phyloP scores from a whole-genome alignment of 768 basidiomycete species.

The Lenzites betulinus region DNA sequence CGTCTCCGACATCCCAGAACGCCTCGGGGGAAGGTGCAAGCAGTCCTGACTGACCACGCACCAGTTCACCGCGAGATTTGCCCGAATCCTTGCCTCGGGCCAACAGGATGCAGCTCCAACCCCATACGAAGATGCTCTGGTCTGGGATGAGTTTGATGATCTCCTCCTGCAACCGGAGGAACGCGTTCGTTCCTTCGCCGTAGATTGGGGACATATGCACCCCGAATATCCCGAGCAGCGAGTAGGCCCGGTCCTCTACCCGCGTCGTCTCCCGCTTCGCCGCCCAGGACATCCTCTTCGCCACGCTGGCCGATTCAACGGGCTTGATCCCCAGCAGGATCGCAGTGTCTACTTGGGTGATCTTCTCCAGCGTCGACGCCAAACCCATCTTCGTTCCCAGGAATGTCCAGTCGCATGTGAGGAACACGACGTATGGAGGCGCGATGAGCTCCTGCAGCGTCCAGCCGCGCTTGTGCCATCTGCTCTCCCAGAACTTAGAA shows the following conservation, averaged over 20 bases:
- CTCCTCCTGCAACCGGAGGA: constrained; percentile 13
- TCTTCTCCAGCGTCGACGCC: background rate
- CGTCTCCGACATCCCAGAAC: background rate
- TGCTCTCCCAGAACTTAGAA: background rate
- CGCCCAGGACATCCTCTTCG: background rate
- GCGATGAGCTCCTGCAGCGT: constrained; percentile 9
- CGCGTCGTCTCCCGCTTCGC: background rate
- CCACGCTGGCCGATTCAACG: background rate
- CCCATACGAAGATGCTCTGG: constrained; percentile 16
- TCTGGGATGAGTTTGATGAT: constrained; percentile 7
- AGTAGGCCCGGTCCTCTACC: constrained; percentile 9
- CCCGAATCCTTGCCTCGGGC: background rate
- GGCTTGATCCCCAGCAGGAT: background rate
- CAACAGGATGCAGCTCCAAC: background rate
- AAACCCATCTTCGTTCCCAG: background rate
- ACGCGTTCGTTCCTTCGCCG: constrained; percentile 10
- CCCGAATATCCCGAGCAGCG: constrained; percentile 11
- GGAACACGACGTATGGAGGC: background rate
- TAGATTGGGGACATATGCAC: constrained; percentile 8
- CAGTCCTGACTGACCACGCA: background rate
- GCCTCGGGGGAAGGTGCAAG: background rate
- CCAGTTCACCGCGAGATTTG: background rate
- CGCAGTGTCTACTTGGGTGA: background rate
- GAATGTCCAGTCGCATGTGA: background rate
- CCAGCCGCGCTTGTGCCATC: constrained; percentile 1